Conservation (phyloP, 2,329 filamentous ascomycete species). For the Ilyonectria sp. region DNA sequence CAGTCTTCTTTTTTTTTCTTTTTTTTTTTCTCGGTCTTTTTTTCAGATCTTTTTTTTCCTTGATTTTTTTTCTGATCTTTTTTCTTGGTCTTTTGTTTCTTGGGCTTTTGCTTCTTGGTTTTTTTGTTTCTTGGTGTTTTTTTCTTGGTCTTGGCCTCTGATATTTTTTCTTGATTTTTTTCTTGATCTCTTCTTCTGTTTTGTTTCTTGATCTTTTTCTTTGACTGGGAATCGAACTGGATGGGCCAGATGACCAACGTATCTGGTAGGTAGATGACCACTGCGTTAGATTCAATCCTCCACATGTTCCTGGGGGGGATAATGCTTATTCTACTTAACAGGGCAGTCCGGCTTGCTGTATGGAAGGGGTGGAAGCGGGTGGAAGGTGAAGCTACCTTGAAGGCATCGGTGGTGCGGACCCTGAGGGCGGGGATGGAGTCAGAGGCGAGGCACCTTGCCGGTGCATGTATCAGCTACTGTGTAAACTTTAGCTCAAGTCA, state of each 20-base stretch:
- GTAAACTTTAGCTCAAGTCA: no score
- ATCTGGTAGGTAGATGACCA: background rate
- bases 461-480: no score
- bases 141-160: background rate
- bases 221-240: background rate
- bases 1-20: background rate
- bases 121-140: no score
- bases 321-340: background rate
- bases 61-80: background rate
- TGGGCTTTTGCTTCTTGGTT: background rate
- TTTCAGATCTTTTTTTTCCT: no score
- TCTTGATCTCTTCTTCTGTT: background rate
- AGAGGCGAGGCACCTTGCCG: background rate
- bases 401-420: background rate
- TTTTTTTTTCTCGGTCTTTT: background rate
- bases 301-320: background rate
- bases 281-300: background rate
- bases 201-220: background rate
- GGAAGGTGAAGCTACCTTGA: background rate
- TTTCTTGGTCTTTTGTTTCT: background rate
- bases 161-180: background rate
- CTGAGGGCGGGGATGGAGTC: background rate
- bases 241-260: background rate
- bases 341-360: background rate
- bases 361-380: background rate